Base-by-base conservation (phyloP, 768 basidiomycete species). In the Trametes cubensis region DNA sequence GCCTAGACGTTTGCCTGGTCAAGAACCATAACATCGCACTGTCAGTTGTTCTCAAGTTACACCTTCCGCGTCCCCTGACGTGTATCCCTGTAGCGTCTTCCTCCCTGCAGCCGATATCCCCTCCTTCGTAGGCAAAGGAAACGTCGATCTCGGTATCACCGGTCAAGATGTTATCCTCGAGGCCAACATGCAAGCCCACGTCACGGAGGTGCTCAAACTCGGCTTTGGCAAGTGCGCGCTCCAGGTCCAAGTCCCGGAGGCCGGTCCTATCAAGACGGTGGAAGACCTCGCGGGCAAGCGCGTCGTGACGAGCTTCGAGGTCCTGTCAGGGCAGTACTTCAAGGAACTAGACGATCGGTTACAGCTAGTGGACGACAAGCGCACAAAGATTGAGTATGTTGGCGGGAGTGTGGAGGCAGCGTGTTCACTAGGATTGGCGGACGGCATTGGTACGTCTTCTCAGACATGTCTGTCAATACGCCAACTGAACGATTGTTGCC, bases 341-440 rank as follows among this genome's bases (percentile, higher is more conserved):
- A 78, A 74, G 13, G 73, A 79, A 48, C 56, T 94, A 0, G 94
- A 95, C 66, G 76, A 79, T 15, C 76, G 75, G 48, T 65, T 85
- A 26, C 74, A 79, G 15, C 75, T 88, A n/a, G 68, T 75, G 13
- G 88, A 76, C 0, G 84, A 83, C 11, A 71, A 82, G 41, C 79
- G 77, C 66, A 98, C 97, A 0, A 85, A 83, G 72, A 92, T 99
- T 30, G 92, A 95, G 73, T 98, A 98, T 72, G 89, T 99, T 2
- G 95, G 97, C 2, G 97, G 97, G 2, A 96, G 94, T 70, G 97
- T 99, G 0, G 97, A 99, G 75, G 97, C 96, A 8, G 97, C 97
- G 40, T 99, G 97, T 78, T 85, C 97, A 1, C 80, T 99, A 14
- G 97, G 97, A 1, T 80, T 98, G 64, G 96, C 97, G 6, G 97